These are phyloP conservation scores for Exophiala phaeomuriformis DNA, from an alignment of 2,329 filamentous ascomycete genomes.

Conservation along the genomic window DNA sequence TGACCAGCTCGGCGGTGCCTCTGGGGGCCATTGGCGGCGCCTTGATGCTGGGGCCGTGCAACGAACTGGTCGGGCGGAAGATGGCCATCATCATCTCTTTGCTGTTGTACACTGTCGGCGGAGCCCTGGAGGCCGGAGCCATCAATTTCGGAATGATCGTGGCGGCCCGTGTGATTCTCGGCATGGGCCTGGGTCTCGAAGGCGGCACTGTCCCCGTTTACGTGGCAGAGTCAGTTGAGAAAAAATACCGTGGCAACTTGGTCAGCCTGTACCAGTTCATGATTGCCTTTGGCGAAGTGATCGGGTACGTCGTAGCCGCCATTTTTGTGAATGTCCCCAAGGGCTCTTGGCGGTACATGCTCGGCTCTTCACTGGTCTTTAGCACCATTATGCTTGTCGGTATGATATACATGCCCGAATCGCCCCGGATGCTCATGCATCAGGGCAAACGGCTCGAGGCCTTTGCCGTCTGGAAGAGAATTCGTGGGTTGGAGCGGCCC, in stretches of 20 bases:
- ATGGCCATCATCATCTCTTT: slow-evolving; percentile 64
- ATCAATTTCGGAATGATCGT: slow-evolving; percentile 67
- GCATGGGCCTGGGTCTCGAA: slow-evolving; percentile 61
- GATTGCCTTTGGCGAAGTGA: slow-evolving; percentile 66
- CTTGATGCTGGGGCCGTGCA: slow-evolving; percentile 57
- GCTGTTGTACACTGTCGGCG: slow-evolving; percentile 63
- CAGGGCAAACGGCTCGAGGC: slow-evolving; percentile 54
- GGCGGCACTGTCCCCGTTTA: slow-evolving; percentile 69
- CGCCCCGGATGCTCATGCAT: slow-evolving; percentile 63
- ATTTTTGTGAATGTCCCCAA: slow-evolving; percentile 59
- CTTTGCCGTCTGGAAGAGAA: slow-evolving; percentile 65
- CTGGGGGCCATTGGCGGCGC: slow-evolving; percentile 65
- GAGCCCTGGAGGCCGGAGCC: slow-evolving; percentile 59
- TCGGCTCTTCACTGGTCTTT: slow-evolving; percentile 65
- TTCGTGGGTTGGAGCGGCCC: slow-evolving; percentile 51
- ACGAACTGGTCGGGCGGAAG: slow-evolving; percentile 60
- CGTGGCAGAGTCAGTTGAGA: slow-evolving; percentile 64
- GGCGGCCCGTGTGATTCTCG: slow-evolving; percentile 59
- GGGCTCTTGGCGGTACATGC: slow-evolving; percentile 67
- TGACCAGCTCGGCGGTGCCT: slow-evolving; percentile 65
- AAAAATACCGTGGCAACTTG: slow-evolving; percentile 60
- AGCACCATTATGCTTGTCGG: slow-evolving; percentile 56
- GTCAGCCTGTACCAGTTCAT: slow-evolving; percentile 70
- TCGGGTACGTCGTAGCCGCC: slow-evolving; percentile 65
- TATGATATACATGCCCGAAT: slow-evolving; percentile 66